Percentiles rank a stretch among this genome's conserved stretches.
phyloP scores from a whole-genome alignment of 257 asterid genomes.

The Solanum pimpinellifolium region DNA sequence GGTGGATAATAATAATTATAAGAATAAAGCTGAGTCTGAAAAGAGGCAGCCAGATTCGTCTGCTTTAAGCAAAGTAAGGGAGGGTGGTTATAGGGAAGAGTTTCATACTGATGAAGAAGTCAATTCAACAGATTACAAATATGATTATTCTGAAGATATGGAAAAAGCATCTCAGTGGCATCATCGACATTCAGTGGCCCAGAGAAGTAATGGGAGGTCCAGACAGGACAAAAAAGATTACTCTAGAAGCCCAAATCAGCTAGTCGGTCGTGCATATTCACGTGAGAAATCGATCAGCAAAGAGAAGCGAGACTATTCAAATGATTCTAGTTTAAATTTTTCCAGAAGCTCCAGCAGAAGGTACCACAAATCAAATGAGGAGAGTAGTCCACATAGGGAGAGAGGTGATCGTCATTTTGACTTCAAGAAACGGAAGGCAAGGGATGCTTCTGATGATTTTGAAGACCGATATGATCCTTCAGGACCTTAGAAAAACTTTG shows the following conservation, averaged over 20 bases:
- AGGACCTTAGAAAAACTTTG: conserved; percentile 18
- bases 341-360: conserved; percentile 23
- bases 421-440: conserved; percentile 16
- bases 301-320: conserved; percentile 16
- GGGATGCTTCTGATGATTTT: conserved; percentile 29
- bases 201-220: conserved; percentile 15
- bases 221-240: conserved; percentile 11
- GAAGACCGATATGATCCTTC: conserved; percentile 74
- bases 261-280: conserved; percentile 11
- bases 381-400: conserved; percentile 32
- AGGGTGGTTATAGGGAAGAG: conserved; percentile 22
- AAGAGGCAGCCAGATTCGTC: conserved; percentile 12
- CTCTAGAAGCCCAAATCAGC: conserved; percentile 17
- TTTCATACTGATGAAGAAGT: conserved; percentile 6
- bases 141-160: conserved; percentile 7
- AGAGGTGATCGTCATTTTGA: conserved; percentile 23
- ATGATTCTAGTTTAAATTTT: conserved; percentile 14
- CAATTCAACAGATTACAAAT: conserved; percentile 10
- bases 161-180: conserved; percentile 16
- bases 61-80: conserved; percentile 10
- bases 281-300: conserved; percentile 12
- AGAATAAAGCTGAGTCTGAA: conserved; percentile 14
- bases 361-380: conserved; percentile 22
- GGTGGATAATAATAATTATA: conserved; percentile 11
- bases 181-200: conserved; percentile 13